Evolutionary conservation across 2,329 filamentous ascomycete genomes (phyloP).

Genomic region (Aspergillus sojae): DNA sequence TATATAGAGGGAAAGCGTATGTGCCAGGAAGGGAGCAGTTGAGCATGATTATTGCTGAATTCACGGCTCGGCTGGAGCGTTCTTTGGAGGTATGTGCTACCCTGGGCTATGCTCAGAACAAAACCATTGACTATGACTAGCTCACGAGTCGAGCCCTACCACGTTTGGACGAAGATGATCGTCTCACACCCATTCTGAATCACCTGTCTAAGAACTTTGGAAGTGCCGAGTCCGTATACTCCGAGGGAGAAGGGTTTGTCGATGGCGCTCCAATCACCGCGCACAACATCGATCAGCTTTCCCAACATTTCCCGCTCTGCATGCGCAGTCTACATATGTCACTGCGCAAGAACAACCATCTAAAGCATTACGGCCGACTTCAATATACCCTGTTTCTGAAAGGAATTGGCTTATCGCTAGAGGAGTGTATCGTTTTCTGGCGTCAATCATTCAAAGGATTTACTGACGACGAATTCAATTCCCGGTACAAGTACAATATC

Average conservation of each 20-base stretch:
- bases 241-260: slow-evolving; percentile 64
- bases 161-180: slow-evolving; percentile 92
- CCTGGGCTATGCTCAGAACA: slow-evolving; percentile 9
- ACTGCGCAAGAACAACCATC: slow-evolving; percentile 81
- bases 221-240: slow-evolving; percentile 83
- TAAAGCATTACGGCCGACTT: slow-evolving; percentile 90
- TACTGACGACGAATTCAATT: slow-evolving; percentile 93
- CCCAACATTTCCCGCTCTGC: slow-evolving; percentile 83
- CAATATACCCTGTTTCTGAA: slow-evolving; percentile 98
- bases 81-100: slow-evolving; percentile 70
- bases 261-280: slow-evolving; percentile 75
- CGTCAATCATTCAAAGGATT: slow-evolving; percentile 80
- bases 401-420: slow-evolving; percentile 87
- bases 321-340: slow-evolving; percentile 90
- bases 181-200: slow-evolving; percentile 72
- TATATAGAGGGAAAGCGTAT: slow-evolving; percentile 83
- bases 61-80: slow-evolving; percentile 74
- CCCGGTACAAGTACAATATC: slow-evolving; percentile 96
- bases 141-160: slow-evolving; percentile 89
- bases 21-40: slow-evolving; percentile 85
- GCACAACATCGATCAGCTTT: slow-evolving; percentile 75
- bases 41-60: slow-evolving; percentile 88
- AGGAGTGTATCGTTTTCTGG: slow-evolving; percentile 93
- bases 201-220: slow-evolving; percentile 96
- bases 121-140: slow-evolving; percentile 46